phyloP scores from a whole-genome alignment of 1,139 yeast genomes.

The Hyphopichia buzzinii region DNA sequence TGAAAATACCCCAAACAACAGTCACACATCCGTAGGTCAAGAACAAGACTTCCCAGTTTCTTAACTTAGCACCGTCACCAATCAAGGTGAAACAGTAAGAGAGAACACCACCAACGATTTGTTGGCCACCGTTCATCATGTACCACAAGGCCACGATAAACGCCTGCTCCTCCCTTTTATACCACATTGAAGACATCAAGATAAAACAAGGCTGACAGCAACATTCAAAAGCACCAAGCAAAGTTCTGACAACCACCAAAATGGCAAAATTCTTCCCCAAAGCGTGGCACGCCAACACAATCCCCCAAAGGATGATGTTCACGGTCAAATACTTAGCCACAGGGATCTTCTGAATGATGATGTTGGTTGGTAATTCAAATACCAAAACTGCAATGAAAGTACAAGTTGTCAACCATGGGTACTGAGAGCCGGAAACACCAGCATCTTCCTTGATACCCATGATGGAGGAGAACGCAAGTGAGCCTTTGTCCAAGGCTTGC shows the following conservation, averaged over 20 bases:
- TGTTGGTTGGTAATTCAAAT: constrained; percentile 30
- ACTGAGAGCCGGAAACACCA: constrained; percentile 10
- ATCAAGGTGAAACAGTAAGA: constrained; percentile 11
- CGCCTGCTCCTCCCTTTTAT: constrained; percentile 8
- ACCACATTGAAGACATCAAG: constrained; percentile 17
- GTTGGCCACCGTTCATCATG: constrained; percentile 58
- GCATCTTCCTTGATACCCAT: constrained; percentile 11
- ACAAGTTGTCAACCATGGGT: constrained; percentile 11
- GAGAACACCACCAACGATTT: constrained; percentile 22
- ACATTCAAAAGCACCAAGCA: constrained; percentile 46
- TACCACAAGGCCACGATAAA: constrained; percentile 44
- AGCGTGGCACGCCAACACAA: constrained; percentile 14
- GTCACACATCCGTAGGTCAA: constrained; percentile 11
- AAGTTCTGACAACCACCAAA: constrained; percentile 31
- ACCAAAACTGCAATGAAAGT: constrained; percentile 6
- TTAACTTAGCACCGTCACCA: constrained; percentile 4
- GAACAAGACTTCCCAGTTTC: constrained; percentile 12
- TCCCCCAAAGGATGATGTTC: constrained; percentile 17
- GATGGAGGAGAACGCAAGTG: constrained; percentile 25
- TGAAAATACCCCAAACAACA: constrained; percentile 8
- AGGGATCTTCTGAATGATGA: constrained; percentile 27
- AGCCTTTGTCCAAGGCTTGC: constrained; percentile 44
- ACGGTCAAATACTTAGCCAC: constrained; percentile 15
- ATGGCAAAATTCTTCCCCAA: constrained; percentile 25
- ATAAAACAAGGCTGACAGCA: constrained; percentile 53